These are phyloP conservation scores for Patellifolia procumbens DNA, from an alignment of 179 eudicot genomes.

Conservation along the genomic window DNA sequence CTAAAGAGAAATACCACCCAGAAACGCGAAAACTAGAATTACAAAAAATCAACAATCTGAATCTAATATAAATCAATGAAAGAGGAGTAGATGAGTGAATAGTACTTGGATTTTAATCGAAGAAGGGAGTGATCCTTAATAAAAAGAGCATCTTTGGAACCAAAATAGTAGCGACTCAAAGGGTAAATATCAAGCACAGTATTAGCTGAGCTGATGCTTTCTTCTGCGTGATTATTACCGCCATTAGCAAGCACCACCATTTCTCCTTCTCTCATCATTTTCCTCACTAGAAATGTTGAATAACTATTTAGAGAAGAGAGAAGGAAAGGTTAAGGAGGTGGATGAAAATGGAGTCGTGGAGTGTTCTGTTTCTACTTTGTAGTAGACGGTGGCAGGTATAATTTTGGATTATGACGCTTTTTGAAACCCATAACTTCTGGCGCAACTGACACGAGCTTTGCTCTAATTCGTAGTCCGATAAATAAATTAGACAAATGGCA, in stretches of 20 bases:
- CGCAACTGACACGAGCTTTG: no score
- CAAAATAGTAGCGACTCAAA: constrained; percentile 54
- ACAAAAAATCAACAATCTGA: not conserved
- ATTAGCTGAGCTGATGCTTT: not conserved
- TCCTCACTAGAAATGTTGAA: no score
- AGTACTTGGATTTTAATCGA: constrained; percentile 56
- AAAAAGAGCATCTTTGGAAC: constrained; percentile 41
- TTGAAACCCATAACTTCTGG: no score
- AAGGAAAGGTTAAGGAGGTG: no score
- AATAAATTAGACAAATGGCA: no score
- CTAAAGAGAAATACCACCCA: constrained; percentile 29
- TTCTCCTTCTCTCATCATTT: constrained; percentile 3
- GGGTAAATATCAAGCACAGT: constrained; percentile 52
- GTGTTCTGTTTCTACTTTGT: no score
- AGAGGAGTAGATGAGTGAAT: constrained; percentile 4
- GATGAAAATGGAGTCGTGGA: no score
- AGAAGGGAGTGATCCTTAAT: constrained; percentile 38
- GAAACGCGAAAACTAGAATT: not conserved
- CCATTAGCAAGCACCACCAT: constrained; percentile 14
- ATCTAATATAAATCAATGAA: not conserved
- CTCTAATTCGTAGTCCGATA: no score
- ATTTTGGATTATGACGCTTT: no score
- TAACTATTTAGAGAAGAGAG: no score
- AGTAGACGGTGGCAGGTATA: no score
- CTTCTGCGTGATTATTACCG: not conserved